Percentiles rank a stretch among this genome's conserved stretches.
Evolutionary conservation across 2,329 filamentous ascomycete species (phyloP).

Genomic region (Fusarium udum): DNA sequence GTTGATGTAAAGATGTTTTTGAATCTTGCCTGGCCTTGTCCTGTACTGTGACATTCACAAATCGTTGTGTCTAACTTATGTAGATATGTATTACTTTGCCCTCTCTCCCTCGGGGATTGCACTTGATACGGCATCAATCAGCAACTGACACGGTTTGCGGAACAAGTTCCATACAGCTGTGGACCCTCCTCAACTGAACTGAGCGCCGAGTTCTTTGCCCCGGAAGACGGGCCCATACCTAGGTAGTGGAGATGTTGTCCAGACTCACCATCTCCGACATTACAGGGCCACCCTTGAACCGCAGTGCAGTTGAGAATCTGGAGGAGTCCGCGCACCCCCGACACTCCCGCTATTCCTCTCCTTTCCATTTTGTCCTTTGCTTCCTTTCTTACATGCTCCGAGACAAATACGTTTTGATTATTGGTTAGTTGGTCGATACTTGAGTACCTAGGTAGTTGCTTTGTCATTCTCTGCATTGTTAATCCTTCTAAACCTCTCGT

Average conservation of each 20-base stretch:
- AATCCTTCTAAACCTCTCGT: not conserved
- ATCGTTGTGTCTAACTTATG: not conserved
- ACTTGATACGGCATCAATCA: conserved; percentile 37
- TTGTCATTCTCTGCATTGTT: not conserved
- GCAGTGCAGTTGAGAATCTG: conserved; percentile 34
- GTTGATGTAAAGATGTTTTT: not conserved
- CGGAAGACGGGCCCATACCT: conserved; percentile 24
- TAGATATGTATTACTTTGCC: not conserved
- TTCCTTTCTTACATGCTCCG: conserved; percentile 2
- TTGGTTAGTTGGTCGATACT: not conserved
- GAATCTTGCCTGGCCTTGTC: not conserved
- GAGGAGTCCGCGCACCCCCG: conserved; percentile 34
- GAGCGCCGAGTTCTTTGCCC: conserved; percentile 21
- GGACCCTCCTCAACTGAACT: conserved; percentile 23
- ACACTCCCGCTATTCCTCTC: conserved; percentile 26
- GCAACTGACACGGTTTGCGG: conserved; percentile 21
- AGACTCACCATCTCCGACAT: conserved; percentile 37
- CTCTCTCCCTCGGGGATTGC: conserved; percentile 29
- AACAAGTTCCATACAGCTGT: conserved; percentile 17
- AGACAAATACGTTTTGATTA: not conserved
- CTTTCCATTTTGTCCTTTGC: conserved; percentile 4
- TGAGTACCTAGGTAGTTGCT: not conserved
- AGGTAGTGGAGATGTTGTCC: conserved; percentile 36
- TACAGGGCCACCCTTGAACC: conserved; percentile 26
- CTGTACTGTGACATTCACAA: not conserved